Evolutionary conservation across 2,329 filamentous ascomycete species (phyloP).

Genomic region (Aspergillus tanneri): DNA sequence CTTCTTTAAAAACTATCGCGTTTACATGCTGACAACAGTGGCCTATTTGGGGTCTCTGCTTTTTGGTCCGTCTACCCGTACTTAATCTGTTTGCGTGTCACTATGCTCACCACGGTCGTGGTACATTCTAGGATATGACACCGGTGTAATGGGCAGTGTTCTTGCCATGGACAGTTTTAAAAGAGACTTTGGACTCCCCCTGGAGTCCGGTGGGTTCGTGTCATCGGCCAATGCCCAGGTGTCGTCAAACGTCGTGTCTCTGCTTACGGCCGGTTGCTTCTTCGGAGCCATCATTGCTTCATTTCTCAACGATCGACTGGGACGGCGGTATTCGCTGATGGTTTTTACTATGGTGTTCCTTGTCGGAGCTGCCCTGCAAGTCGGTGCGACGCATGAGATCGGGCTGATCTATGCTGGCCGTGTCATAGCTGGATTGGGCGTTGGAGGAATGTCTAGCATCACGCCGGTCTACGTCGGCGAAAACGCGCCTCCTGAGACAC

Average conservation of each 20-base stretch:
- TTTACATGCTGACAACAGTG: conserved; percentile 46
- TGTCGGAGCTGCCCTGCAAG: conserved; percentile 37
- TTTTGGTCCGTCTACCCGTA: conserved; percentile 35
- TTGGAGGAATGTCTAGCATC: conserved; percentile 41
- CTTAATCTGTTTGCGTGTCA: not conserved
- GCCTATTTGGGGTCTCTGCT: conserved; percentile 47
- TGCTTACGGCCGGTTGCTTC: conserved; percentile 41
- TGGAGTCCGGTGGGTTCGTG: conserved; percentile 33
- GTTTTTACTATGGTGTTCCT: conserved; percentile 35
- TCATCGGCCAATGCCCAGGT: conserved; percentile 35
- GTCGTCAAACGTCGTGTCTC: conserved; percentile 40
- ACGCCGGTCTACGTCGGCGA: conserved; percentile 41
- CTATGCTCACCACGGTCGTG: not conserved
- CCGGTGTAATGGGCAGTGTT: conserved; percentile 44
- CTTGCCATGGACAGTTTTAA: conserved; percentile 43
- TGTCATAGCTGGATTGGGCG: conserved; percentile 38
- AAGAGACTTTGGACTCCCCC: conserved; percentile 41
- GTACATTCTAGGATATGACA: conserved; percentile 40
- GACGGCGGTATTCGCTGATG: conserved; percentile 39
- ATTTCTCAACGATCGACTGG: conserved; percentile 36
- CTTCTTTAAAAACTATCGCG: conserved; percentile 45
- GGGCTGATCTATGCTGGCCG: conserved; percentile 39
- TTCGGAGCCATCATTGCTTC: conserved; percentile 40
- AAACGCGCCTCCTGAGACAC: conserved; percentile 32
- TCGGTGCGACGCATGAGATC: conserved; percentile 31